Evolutionary conservation across 2,329 filamentous ascomycete species (phyloP), one percentile per base, ranked within the genome.

Genomic region (Penicillium italicum): DNA sequence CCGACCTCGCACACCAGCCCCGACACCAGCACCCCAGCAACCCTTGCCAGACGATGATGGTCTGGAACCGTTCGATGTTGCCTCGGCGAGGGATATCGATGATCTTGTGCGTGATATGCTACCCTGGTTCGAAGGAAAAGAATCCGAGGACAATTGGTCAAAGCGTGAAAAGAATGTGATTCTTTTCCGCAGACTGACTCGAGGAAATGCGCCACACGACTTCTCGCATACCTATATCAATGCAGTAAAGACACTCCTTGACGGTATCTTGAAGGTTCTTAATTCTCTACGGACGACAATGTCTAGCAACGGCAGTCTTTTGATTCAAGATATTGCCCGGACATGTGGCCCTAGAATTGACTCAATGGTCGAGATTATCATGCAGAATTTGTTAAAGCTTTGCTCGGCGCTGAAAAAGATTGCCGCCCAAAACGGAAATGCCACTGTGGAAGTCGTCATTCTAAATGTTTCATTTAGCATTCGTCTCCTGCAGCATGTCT

Each of bases 401-500:
- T 92, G 88, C 62, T 90, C 87, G 10, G 87, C 86, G 24, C 95
- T 93, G 45, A 99, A 99, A 75, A 96, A 95, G 73, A 96, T 99
- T 63, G 86, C 85, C 55, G 91, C 91, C 0, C 87, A 96, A 67
- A 87, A 89, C 61, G 93, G 90, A 50, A 92, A 95, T 68, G 72
- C 78, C 16, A 90, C 89, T 0, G 86, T 96, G n/a, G 87, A 94
- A 62, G 85, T 81, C 20, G 86, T 99, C 50, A 83, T 97, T 60
- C 83, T 85, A 59, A 86, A 88, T 64, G 88, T 88, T 30, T 87
- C 91, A 0, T 97, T 93, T 74, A 92, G 82, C 59, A 78, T 81
- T 57, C 87, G 91, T 28, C 81, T 97, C 59, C 82, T 97, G 80
- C 89, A 96, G 71, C 93, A 97, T 67, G 79, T 97, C 45, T 89